phyloP scores from a whole-genome alignment of 2,329 filamentous ascomycete species.

The Phoma sp. region DNA sequence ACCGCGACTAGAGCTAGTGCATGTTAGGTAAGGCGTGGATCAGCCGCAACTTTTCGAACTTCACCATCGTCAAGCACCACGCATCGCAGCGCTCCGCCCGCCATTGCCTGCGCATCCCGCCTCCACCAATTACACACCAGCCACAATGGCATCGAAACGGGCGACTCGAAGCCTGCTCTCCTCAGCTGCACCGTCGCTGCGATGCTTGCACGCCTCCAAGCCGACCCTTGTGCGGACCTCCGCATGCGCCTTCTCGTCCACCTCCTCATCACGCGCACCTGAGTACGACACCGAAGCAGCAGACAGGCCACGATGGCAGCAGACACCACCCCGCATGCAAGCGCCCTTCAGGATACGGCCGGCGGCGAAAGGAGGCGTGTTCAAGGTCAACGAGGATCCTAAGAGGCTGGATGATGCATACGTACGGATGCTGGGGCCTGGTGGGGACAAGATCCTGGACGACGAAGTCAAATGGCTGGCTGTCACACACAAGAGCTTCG shows the following conservation, averaged over 20 bases:
- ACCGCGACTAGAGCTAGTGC: constrained; percentile 25
- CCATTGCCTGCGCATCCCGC: constrained; percentile 22
- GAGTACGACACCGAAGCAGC: constrained; percentile 44
- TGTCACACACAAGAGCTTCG: constrained; percentile 97
- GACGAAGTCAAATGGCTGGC: constrained; percentile 97
- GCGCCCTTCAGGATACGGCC: constrained; percentile 63
- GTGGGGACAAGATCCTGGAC: constrained; percentile 75
- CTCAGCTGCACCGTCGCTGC: constrained; percentile 35
- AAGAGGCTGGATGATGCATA: constrained; percentile 79
- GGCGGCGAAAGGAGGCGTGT: constrained; percentile 64
- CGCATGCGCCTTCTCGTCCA: constrained; percentile 46
- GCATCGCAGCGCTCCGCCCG: constrained; percentile 15
- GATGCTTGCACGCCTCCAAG: constrained; percentile 32
- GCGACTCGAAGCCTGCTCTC: constrained; percentile 47
- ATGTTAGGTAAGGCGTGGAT: constrained; percentile 27
- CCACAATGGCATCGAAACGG: constrained; percentile 58
- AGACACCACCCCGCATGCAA: constrained; percentile 57
- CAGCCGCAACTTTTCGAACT: constrained; percentile 41
- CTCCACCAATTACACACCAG: constrained; percentile 19
- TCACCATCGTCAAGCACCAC: constrained; percentile 6
- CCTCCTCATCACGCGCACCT: constrained; percentile 28
- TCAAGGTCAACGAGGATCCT: constrained; percentile 78
- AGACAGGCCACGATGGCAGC: constrained; percentile 57
- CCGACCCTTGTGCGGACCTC: constrained; percentile 43
- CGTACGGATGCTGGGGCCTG: constrained; percentile 74